Evolutionary conservation across 176 grass and related monocot genomes (phyloP).

Genomic region (Avena insularis): DNA sequence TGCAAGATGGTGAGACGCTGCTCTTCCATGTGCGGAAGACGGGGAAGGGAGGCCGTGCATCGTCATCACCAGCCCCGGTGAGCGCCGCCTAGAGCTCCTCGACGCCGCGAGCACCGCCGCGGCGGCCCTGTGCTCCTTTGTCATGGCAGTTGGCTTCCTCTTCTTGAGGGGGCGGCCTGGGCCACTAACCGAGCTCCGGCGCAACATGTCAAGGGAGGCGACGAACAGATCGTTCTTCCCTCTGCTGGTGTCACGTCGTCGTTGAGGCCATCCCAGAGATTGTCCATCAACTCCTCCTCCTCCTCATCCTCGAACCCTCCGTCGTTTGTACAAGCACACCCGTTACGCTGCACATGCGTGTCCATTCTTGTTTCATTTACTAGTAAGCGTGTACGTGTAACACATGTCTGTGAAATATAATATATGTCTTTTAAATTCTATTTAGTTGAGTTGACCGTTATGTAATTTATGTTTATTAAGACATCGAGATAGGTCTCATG

Average conservation of each 20-base stretch:
- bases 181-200: conserved; percentile 23
- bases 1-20: too few relatives aligned
- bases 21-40: too few relatives aligned
- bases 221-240: not conserved
- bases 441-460: too few relatives aligned
- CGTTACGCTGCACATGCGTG: too few relatives aligned
- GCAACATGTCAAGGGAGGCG: conserved; percentile 36
- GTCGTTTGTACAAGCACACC: not conserved
- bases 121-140: not conserved
- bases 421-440: too few relatives aligned
- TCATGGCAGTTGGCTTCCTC: not conserved
- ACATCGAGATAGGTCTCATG: too few relatives aligned
- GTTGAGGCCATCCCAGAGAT: conserved; percentile 64
- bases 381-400: too few relatives aligned
- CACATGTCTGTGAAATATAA: too few relatives aligned
- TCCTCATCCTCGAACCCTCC: conserved; percentile 20
- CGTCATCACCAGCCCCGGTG: conserved; percentile 50
- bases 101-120: conserved; percentile 7
- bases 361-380: too few relatives aligned
- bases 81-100: not conserved
- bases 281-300: conserved; percentile 62
- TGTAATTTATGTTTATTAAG: too few relatives aligned
- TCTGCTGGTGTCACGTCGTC: conserved; percentile 26
- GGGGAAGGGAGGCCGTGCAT: conserved; percentile 17
- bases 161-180: not conserved